A percentile compares a stretch with the other conserved stretches of the same genome.
Evolutionary conservation across 495 filamentous ascomycete genomes (phyloP).

Genomic region (Pyronema domesticum): DNA sequence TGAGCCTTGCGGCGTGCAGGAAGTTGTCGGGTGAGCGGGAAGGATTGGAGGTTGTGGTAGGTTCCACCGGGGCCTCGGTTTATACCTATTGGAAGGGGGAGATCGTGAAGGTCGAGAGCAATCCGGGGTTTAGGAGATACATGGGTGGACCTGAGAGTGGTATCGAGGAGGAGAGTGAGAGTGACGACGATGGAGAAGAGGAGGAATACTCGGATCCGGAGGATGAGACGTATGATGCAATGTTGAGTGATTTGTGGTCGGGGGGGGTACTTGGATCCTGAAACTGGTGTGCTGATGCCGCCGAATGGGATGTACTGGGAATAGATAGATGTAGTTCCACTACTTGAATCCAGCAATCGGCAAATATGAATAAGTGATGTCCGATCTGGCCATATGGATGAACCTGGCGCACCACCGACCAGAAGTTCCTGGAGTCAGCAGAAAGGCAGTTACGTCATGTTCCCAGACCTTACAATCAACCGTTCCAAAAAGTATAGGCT

Average conservation of each 20-base stretch:
- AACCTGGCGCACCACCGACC: conserved; percentile 4
- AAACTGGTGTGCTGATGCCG: neutral
- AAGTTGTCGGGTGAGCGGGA: neutral
- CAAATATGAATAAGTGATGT: no score
- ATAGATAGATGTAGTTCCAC: no score
- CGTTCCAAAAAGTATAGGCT: conserved; percentile 18
- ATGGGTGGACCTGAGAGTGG: neutral
- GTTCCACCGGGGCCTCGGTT: neutral
- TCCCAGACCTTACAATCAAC: conserved; percentile 22
- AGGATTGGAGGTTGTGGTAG: neutral
- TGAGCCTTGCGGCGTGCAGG: neutral
- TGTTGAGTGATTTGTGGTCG: neutral
- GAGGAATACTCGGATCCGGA: neutral
- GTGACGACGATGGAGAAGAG: neutral
- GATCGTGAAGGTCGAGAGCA: neutral
- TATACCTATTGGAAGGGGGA: neutral
- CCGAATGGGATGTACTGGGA: conserved; percentile 1
- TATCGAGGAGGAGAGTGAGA: neutral
- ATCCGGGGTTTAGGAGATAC: neutral
- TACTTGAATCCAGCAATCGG: no score
- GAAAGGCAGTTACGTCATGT: conserved; percentile 21
- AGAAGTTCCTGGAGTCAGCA: conserved; percentile 10
- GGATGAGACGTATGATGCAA: conserved; percentile 1
- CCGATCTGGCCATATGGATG: no score
- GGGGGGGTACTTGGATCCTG: neutral